Evolutionary conservation across 1,284 basidiomycete genomes (phyloP).

Genomic region (Hymenochaete sp.): DNA sequence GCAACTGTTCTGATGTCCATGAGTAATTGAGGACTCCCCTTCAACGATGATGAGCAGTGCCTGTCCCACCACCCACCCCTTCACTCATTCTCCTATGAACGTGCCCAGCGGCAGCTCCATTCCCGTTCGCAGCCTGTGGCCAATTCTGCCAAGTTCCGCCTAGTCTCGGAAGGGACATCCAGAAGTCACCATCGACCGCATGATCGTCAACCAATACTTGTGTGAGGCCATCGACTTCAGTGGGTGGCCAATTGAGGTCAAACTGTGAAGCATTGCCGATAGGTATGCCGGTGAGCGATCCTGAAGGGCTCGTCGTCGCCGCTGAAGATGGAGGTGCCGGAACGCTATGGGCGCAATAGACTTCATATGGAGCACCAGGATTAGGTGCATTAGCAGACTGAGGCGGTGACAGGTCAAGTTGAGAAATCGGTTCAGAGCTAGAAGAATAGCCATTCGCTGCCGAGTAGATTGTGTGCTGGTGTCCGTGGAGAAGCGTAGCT

Average conservation of each 20-base stretch:
- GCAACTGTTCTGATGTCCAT: no score
- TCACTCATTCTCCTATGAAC: no score
- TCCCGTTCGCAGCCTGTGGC: no score
- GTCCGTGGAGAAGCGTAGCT: background rate
- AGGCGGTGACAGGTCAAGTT: no score
- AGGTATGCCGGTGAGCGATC: no score
- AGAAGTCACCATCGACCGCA: constrained; percentile 16
- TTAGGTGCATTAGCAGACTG: background rate
- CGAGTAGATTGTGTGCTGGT: no score
- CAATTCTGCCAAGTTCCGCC: constrained; percentile 16
- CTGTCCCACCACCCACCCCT: no score
- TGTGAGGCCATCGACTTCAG: constrained; percentile 14
- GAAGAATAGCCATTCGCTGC: no score
- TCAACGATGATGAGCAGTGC: no score
- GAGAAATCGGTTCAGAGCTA: constrained; percentile 1
- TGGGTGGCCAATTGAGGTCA: constrained; percentile 17
- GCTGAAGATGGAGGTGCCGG: background rate
- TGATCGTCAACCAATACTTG: constrained; percentile 17
- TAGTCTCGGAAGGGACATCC: constrained; percentile 16
- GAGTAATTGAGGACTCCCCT: no score
- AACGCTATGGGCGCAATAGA: no score
- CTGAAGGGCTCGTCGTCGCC: constrained; percentile 2
- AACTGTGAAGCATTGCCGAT: constrained; percentile 17
- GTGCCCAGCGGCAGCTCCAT: no score
- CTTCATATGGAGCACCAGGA: background rate